Percentiles rank a stretch among this genome's conserved stretches.
These are phyloP conservation scores for Cyclotella choctawhatcheeana DNA, from an alignment of 108 stramenopile species.

Conservation along the genomic window DNA sequence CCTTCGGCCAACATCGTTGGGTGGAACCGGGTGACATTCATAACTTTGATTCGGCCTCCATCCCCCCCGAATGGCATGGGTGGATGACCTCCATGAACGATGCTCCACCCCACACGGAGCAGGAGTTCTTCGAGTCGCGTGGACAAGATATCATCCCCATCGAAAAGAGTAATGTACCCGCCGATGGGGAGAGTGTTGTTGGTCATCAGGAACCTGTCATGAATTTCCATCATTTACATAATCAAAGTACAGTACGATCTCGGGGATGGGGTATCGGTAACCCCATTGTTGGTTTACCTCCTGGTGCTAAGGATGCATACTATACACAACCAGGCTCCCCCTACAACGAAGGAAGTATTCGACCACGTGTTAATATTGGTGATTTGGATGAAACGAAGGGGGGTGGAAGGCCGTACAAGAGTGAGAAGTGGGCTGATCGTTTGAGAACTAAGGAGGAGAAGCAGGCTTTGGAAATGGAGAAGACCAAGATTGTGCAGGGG, in stretches of 20 bases:
- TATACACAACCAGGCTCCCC: slow-evolving; percentile 96
- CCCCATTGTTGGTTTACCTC: slow-evolving; percentile 78
- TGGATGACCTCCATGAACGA: slow-evolving; percentile 95
- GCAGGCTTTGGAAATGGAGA: slow-evolving; percentile 47
- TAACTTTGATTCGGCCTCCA: slow-evolving; percentile 91
- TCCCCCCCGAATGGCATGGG: slow-evolving; percentile 95
- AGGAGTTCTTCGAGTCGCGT: slow-evolving; percentile 51
- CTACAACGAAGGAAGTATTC: slow-evolving; percentile 80
- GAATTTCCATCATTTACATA: slow-evolving; percentile 86
- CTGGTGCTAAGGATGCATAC: slow-evolving; percentile 77
- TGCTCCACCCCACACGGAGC: slow-evolving; percentile 68
- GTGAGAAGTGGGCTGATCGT: slow-evolving; percentile 85
- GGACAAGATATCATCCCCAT: slow-evolving; percentile 68
- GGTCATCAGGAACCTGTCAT: slow-evolving; percentile 78
- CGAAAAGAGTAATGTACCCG: slow-evolving; percentile 62
- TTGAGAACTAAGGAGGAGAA: slow-evolving; percentile 82
- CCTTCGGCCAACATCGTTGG: slow-evolving; percentile 96
- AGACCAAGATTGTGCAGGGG: slow-evolving; percentile 25
- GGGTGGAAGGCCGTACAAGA: slow-evolving; percentile 87
- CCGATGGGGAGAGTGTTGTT: slow-evolving; percentile 58
- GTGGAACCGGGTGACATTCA: slow-evolving; percentile 94
- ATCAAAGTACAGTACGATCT: slow-evolving; percentile 82
- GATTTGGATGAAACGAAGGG: slow-evolving; percentile 82
- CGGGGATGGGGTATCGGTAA: slow-evolving; percentile 91
- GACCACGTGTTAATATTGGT: slow-evolving; percentile 69